A percentile compares a stretch with the other conserved stretches of the same genome.
Evolutionary conservation across 805 yeast genomes (phyloP).

Genomic region (Dipodascopsis uninucleata): DNA sequence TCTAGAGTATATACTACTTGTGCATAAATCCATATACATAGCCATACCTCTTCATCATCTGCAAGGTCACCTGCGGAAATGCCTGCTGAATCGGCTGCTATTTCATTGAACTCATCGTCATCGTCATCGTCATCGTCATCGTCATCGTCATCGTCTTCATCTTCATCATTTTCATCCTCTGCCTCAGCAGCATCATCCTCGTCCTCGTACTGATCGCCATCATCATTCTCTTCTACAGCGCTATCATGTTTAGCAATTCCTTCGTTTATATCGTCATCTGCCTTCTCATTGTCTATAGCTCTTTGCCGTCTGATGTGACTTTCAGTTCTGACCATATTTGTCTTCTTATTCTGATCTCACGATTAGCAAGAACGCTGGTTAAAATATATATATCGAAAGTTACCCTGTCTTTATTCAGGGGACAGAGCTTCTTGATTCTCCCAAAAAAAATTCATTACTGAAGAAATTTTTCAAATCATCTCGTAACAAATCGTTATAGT

Average conservation of each 20-base stretch:
- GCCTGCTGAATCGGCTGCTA: slow-evolving; percentile 30
- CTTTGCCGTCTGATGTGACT: slow-evolving; percentile 40
- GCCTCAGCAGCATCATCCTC: slow-evolving; percentile 31
- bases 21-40: neutral
- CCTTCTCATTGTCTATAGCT: slow-evolving; percentile 56
- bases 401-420: slow-evolving; percentile 28
- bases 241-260: too few species aligned
- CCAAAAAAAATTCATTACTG: slow-evolving; percentile 41
- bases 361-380: too few species aligned
- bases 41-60: slow-evolving; percentile 12
- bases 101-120: slow-evolving; percentile 13
- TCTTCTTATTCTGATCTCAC: slow-evolving; percentile 23
- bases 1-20: neutral
- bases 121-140: slow-evolving; percentile 31
- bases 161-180: slow-evolving; percentile 30
- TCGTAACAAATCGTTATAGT: too few species aligned
- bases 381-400: too few species aligned
- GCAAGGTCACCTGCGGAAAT: neutral
- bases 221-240: slow-evolving; percentile 25
- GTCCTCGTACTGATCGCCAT: slow-evolving; percentile 30
- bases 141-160: slow-evolving; percentile 34
- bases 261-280: slow-evolving; percentile 21
- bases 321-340: slow-evolving; percentile 1
- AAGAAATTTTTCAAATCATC: neutral
- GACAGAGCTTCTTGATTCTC: slow-evolving; percentile 1